Conservation (phyloP, 768 basidiomycete genomes). For the Serendipita indica region DNA sequence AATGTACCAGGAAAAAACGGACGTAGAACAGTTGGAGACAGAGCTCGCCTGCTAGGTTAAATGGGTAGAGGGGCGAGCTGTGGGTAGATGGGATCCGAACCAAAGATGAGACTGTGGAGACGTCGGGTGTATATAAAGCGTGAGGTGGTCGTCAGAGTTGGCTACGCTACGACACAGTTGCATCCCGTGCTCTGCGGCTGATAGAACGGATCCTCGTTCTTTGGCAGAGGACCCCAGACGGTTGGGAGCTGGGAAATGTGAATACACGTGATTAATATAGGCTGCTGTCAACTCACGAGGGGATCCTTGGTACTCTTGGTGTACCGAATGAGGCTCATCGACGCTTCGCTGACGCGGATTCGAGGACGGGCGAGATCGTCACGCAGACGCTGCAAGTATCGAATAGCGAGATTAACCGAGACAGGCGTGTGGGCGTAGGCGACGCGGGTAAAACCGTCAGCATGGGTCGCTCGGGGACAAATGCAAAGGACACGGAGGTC, state of each 20-base stretch:
- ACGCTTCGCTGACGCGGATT: slow-evolving; percentile 78
- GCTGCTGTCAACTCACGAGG: slow-evolving; percentile 39
- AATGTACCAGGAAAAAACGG: too few relatives aligned
- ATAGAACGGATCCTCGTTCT: slow-evolving; percentile 76
- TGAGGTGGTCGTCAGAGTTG: too few relatives aligned
- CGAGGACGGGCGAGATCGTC: slow-evolving; percentile 86
- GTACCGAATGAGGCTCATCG: slow-evolving; percentile 69
- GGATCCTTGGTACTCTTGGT: slow-evolving; percentile 89
- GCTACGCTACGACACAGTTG: slow-evolving; percentile 33
- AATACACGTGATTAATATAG: slow-evolving; percentile 10
- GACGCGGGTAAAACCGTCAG: neutral
- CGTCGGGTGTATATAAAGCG: too few relatives aligned
- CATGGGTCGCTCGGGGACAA: neutral
- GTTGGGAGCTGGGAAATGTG: slow-evolving; percentile 55
- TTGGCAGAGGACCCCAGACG: slow-evolving; percentile 92
- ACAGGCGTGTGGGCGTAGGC: neutral
- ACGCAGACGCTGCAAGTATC: slow-evolving; percentile 55
- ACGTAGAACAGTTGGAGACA: too few relatives aligned
- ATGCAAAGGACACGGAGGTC: neutral
- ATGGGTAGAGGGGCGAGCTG: too few relatives aligned
- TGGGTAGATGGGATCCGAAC: too few relatives aligned
- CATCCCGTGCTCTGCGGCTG: slow-evolving; percentile 51
- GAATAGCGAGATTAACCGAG: neutral
- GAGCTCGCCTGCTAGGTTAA: too few relatives aligned
- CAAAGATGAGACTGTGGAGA: too few relatives aligned